Base-by-base conservation (phyloP, 164 flowering plant genomes). In the Vitis rupestris region DNA sequence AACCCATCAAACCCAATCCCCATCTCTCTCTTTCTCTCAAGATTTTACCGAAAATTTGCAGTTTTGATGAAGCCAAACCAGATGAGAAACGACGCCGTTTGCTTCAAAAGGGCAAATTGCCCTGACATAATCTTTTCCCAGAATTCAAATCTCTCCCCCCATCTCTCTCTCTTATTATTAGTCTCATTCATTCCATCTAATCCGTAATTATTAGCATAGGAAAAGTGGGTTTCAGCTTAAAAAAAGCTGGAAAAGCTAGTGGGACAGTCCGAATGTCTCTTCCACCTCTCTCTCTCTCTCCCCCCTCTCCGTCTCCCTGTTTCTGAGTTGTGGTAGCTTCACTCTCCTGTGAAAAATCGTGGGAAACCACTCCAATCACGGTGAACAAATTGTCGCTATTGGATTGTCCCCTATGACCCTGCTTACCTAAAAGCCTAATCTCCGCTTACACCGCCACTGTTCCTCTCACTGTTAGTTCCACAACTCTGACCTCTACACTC, bases 191-290 rank as follows among this genome's bases (percentile, higher is more conserved):
- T 56, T 62, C 74, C 75, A 81, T 78, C 79, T 72, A 76, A 76
- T 76, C 79, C 13, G 75, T 73, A 63, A 77, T 66, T 70, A 69
- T 72, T 65, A 63, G 30, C 70, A 64, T 63, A 59, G 74, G 66
- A 55, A 66, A 61, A 63, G 49, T 53, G 56, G 15, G 14, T 53
- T 53, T 14, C 14, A n/a, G 44, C 44, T 37, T 47, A 17, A 55
- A 67, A 73, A 82, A 80, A 72, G 83, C 82, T 74, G 82, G 59
- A 50, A 74, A 78, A 76, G 80, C 37, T 63, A 64, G 83, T 78
- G 79, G 83, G 83, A 76, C 80, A 78, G 69, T 72, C 79, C 82
- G 85, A 80, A 82, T 80, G 81, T 82, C 81, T 78, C 79, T 76
- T 66, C 65, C 57, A 58, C 10, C 19, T n/a, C 61, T 23, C 61